Evolutionary conservation across 805 yeast genomes (phyloP), one percentile per base, ranked within the genome.

Genomic region (Kuraishia capsulata): DNA sequence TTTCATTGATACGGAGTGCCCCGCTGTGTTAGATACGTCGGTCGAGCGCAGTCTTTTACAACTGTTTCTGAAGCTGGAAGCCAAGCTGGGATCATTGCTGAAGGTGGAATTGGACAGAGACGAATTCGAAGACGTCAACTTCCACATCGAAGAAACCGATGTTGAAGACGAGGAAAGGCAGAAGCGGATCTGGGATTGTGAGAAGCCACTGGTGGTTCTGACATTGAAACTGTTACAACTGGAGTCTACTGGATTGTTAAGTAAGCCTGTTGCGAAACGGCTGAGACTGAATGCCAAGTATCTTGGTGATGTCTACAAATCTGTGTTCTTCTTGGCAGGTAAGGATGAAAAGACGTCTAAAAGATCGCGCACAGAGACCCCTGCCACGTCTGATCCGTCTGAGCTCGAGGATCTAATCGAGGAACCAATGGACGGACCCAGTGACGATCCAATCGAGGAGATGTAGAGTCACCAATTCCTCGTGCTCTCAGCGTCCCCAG

Each of bases 51-150:
- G 57, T 2, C 44, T 77, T 11, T 38, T 67, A 40, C 51, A 61
- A n/a, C 49, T 68, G 3, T 79, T 69, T 43, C 58, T 77, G 42
- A 50, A 63, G 18, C 64, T 69, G 41, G 87, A 79, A 46, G 61
- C 69, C 5, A 58, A 60, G 18, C 46, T 64, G 10, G 76, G 77
- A 0, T 57, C 52, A 33, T 28, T 54, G 1, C 34, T 57, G n/a
- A 49, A 54, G 0, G 49, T 62, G 2, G 60, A 65, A 10, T 51
- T 78, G 38, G 80, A 74, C 32, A 63, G 81, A 46, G 61, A 59
- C 18, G 78, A 66, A 25, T 61, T 65, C 17, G 84, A 78, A 49
- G 78, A 51, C 29, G 61, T 57, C 28, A 40, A 35, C 34, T 42
- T 35, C 20, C 43, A 42, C 10, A 39, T 38, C 10, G 39, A 32